Evolutionary conservation across 345 rosid genomes (phyloP), one percentile per base, ranked within the genome.

Genomic region (Populus euphratica): DNA sequence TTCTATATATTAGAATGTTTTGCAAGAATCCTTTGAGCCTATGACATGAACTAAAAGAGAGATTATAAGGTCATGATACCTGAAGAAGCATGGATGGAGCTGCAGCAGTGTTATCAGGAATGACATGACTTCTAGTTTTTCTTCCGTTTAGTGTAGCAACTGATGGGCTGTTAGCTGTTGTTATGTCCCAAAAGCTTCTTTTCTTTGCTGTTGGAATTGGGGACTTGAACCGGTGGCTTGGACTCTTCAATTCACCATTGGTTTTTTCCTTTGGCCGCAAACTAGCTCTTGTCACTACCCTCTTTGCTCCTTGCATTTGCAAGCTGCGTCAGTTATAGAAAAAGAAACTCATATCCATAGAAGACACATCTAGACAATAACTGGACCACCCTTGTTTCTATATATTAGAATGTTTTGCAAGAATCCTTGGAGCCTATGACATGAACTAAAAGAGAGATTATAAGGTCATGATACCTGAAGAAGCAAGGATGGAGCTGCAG

Each of bases 11-110:
- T 47, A 47, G 52, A 47, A 47, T 47, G 52, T 47, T 47, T 47
- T 47, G 18, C 6, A 47, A 47, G 52, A 47, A 4, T 47, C 52
- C 52, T 14, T 4, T 47, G 17, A 39, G 43, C 43, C 43, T 39
- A 39, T 39, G 43, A 6, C 36, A 33, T 6, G 43, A 47, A 0
- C 1, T 6, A 27, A n/a, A 31, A 69, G 59, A 31, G 49, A n/a
- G 67, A 59, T 20, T 8, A 41, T 10, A 41, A 41, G 14, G 47
- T 41, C 47, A 41, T 41, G 14, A 43, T 79, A 92, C 97, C 97
- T 93, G 97, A 86, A 93, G 97, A 82, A 94, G 92, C 95, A 90
- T 84, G 69, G 98, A 94, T 71, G 97, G 98, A 78, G 84, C 87
- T 76, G 85, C 81, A 61, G 79, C 76, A 67, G 81, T 74, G 70